Percentiles rank a stretch among this genome's conserved stretches.
Evolutionary conservation across 768 basidiomycete species (phyloP).

Genomic region (Amanita inopinata): DNA sequence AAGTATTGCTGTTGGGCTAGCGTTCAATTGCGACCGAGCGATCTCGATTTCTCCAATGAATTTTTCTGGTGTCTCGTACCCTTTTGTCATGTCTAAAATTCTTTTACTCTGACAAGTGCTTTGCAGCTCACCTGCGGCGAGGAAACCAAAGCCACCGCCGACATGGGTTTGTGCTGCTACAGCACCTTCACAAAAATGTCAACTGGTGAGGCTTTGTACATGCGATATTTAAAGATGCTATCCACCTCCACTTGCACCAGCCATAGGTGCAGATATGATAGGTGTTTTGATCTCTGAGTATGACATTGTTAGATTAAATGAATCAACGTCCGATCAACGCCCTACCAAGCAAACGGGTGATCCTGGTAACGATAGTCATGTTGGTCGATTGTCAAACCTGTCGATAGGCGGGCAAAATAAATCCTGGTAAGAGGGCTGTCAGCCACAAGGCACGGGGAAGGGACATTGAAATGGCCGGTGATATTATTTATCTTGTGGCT

Average conservation of each 20-base stretch:
- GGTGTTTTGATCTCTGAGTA: slow-evolving; percentile 45
- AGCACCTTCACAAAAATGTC: slow-evolving; percentile 20
- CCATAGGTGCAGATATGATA: slow-evolving; percentile 62
- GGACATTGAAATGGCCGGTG: too few species aligned
- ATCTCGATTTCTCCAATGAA: slow-evolving; percentile 42
- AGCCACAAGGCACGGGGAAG: too few species aligned
- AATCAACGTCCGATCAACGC: not conserved
- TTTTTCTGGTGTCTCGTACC: slow-evolving; percentile 33
- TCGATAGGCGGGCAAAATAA: too few species aligned
- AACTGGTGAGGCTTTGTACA: too few species aligned
- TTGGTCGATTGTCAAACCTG: too few species aligned
- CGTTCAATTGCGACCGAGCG: slow-evolving; percentile 35
- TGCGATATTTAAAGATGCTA: too few species aligned
- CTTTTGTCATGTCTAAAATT: slow-evolving; percentile 27
- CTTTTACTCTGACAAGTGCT: too few species aligned
- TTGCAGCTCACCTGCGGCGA: slow-evolving; percentile 67
- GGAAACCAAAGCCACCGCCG: slow-evolving; percentile 71
- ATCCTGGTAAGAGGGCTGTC: too few species aligned
- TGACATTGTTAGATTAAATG: not conserved
- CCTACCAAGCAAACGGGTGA: slow-evolving; percentile 35
- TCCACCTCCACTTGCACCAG: slow-evolving; percentile 52
- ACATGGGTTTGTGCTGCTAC: slow-evolving; percentile 52
- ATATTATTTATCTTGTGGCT: too few species aligned
- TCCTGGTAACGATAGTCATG: not conserved
- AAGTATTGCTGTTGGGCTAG: slow-evolving; percentile 25